These are phyloP conservation scores for Tardiomyces digboiensis DNA, from an alignment of 1,139 yeast genomes.

Conservation along the genomic window DNA sequence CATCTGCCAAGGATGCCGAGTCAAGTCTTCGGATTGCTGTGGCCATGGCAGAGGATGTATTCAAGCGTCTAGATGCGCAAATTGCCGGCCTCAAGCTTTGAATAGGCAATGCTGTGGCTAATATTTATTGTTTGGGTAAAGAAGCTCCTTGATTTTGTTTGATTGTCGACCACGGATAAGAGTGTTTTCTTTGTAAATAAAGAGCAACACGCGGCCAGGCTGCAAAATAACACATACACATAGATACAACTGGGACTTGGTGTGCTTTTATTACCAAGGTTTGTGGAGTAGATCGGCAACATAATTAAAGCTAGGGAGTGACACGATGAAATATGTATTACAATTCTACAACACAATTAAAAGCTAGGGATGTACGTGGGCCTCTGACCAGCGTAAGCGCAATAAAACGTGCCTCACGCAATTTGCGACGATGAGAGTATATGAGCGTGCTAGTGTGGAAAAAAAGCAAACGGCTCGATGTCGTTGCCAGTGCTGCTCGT, in stretches of 20 bases:
- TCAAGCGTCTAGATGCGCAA: conserved; percentile 17
- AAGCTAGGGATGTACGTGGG: no score
- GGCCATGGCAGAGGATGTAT: conserved; percentile 21
- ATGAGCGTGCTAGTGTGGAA: neutral
- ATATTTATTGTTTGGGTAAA: neutral
- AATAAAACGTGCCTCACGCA: neutral
- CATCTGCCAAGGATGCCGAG: conserved; percentile 2
- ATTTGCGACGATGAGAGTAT: neutral
- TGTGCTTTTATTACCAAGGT: no score
- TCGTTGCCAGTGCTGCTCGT: no score
- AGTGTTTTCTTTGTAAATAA: no score
- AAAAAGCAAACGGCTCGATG: neutral
- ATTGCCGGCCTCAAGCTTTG: conserved; percentile 11
- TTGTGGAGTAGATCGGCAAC: neutral
- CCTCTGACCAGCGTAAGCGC: no score
- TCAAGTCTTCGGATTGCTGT: conserved; percentile 11
- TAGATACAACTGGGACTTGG: no score
- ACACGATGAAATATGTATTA: no score
- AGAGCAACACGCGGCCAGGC: no score
- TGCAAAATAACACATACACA: no score
- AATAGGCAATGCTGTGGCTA: neutral
- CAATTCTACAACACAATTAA: neutral
- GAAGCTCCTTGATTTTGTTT: no score
- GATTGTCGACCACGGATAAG: no score
- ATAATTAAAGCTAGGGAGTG: no score